Evolutionary conservation across 192 early-diverging fungal genomes (phyloP).

Genomic region (Coemansia sp.): DNA sequence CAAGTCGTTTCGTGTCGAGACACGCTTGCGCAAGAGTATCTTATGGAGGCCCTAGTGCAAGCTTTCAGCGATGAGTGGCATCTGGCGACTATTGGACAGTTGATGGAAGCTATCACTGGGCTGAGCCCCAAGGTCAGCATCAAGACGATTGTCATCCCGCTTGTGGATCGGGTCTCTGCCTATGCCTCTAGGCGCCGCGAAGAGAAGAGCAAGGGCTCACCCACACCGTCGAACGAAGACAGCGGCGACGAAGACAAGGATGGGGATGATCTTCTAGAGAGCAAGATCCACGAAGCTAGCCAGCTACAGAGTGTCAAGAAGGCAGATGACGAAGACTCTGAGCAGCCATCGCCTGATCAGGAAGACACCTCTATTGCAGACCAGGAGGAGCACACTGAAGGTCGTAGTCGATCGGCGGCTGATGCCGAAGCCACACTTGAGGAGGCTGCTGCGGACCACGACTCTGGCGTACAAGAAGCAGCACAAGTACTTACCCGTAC

Average conservation of each 20-base stretch:
- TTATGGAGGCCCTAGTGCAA: conserved; percentile 99
- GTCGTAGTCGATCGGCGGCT: neutral
- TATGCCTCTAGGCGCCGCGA: conserved; percentile 87
- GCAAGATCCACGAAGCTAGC: conserved; percentile 9
- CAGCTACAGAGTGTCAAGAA: neutral
- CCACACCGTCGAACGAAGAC: conserved; percentile 20
- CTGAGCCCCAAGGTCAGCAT: conserved; percentile 93
- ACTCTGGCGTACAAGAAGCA: conserved; percentile 1
- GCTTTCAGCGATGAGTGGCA: conserved; percentile 98
- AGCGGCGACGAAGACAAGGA: conserved; percentile 1
- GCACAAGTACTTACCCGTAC: neutral
- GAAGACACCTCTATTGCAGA: neutral
- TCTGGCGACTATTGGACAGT: conserved; percentile 82
- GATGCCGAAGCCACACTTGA: conserved; percentile 6
- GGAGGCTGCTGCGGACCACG: conserved; percentile 12
- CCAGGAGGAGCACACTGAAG: neutral
- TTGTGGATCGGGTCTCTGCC: conserved; percentile 91
- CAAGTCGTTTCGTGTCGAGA: conserved; percentile 98
- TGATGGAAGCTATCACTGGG: conserved; percentile 88
- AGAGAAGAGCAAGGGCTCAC: conserved; percentile 45
- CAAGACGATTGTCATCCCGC: conserved; percentile 93
- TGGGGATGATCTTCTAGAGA: neutral
- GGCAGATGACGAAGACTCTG: neutral
- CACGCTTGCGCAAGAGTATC: conserved; percentile 98
- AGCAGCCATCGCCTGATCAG: neutral